Evolutionary conservation across 768 basidiomycete genomes (phyloP).

Genomic region (Sporobolomyces pararoseus): DNA sequence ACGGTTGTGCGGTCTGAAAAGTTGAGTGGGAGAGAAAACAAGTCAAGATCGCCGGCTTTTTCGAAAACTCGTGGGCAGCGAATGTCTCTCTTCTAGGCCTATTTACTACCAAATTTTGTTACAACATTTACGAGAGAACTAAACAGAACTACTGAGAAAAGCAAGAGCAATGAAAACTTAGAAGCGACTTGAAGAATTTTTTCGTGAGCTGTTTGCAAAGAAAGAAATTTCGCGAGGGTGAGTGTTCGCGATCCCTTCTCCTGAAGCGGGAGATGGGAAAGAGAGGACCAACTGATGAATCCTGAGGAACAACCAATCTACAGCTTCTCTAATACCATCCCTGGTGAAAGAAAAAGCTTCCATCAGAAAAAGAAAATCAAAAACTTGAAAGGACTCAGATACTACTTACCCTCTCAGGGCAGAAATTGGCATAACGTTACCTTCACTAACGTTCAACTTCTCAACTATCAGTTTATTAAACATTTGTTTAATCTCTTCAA

Average conservation of each 20-base stretch:
- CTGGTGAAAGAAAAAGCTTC: constrained; percentile 51
- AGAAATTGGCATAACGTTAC: constrained; percentile 71
- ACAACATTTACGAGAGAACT: background rate
- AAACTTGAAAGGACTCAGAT: background rate
- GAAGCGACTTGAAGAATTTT: background rate
- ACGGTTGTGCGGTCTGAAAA: background rate
- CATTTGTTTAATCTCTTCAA: constrained; percentile 78
- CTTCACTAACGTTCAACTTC: constrained; percentile 45
- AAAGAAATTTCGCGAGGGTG: background rate
- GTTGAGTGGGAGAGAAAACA: background rate
- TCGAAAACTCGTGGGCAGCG: too few relatives aligned
- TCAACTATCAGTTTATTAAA: constrained; percentile 50
- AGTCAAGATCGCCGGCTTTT: background rate
- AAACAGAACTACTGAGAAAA: background rate
- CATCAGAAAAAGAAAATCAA: background rate
- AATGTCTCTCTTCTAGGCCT: too few relatives aligned
- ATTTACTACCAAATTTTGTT: too few relatives aligned
- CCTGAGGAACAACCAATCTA: constrained; percentile 82
- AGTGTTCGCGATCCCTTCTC: background rate
- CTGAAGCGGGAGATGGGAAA: background rate
- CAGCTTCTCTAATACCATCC: constrained; percentile 80
- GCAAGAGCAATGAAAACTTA: background rate
- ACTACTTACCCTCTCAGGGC: constrained; percentile 79
- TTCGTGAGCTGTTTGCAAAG: constrained; percentile 10
- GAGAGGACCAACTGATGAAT: constrained; percentile 35